Percentiles rank a stretch among this genome's conserved stretches.
phyloP scores from a whole-genome alignment of 2,329 filamentous ascomycete genomes.

The Fonsecaea erecta region DNA sequence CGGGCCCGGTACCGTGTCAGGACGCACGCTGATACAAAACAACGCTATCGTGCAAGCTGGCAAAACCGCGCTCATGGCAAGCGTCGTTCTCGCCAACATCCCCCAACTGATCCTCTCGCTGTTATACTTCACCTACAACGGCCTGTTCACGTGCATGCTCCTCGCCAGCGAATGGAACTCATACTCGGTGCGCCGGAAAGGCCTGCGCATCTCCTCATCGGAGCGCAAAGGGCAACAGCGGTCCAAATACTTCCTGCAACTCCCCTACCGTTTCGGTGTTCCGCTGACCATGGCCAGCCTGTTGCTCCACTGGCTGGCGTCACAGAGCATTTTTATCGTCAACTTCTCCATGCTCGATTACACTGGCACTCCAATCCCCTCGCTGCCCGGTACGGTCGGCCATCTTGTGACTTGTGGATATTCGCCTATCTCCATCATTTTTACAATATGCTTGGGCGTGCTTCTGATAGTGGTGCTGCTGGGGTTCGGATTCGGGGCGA shows the following conservation, averaged over 20 bases:
- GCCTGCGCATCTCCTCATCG: conserved; percentile 50
- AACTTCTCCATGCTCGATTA: conserved; percentile 35
- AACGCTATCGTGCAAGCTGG: background rate
- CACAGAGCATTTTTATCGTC: conserved; percentile 51
- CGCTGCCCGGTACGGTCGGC: background rate
- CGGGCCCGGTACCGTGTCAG: background rate
- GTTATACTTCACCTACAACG: conserved; percentile 44
- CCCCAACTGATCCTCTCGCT: conserved; percentile 43
- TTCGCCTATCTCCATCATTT: conserved; percentile 3
- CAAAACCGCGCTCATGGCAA: conserved; percentile 11
- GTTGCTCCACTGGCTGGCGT: conserved; percentile 54
- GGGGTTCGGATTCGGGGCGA: background rate
- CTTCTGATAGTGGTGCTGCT: background rate
- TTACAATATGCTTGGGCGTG: background rate
- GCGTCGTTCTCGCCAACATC: conserved; percentile 41
- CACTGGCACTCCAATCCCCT: background rate
- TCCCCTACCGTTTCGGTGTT: conserved; percentile 51
- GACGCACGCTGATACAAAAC: conserved; percentile 1
- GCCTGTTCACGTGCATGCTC: conserved; percentile 51
- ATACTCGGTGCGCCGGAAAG: conserved; percentile 45
- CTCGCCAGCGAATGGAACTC: conserved; percentile 54
- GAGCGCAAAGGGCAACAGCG: conserved; percentile 46
- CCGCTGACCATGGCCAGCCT: conserved; percentile 44
- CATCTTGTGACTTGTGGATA: conserved; percentile 8
- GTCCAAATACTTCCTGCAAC: conserved; percentile 50